Evolutionary conservation across 331 rosid genomes (phyloP), one percentile per base, ranked within the genome.

Genomic region (Malus hybrid): DNA sequence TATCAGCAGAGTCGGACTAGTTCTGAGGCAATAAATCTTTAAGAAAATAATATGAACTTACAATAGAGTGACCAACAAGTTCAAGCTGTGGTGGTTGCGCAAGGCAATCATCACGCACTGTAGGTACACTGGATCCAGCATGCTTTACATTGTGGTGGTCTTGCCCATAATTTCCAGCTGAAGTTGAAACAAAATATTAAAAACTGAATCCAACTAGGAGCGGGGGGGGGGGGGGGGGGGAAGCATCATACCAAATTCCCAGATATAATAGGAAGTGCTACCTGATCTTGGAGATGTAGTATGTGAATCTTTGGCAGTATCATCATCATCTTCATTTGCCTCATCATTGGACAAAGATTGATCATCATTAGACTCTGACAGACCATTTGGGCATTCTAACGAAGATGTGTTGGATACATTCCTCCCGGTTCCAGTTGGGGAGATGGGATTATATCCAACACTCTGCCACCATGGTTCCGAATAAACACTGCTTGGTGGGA

Each of bases 11-110:
- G 56, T 18, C 1, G 20, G 10, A 39, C 44, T 39, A 39, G 44
- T 39, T 8, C 1, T 39, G 44, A 2, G 11, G 44, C 44, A 74
- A 76, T 34, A 28, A 44, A 48, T 28, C 44, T 28, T 27, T 55
- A 44, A 36, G n/a, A 19, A 56, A 56, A 10, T 18, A 42, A 46
- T 72, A 76, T 44, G 34, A 50, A 86, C 97, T 80, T 79, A 94
- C 99, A 79, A 88, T 89, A 77, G 99, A 90, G 81, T 94, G 99
- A 73, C 99, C 97, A 59, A 94, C 89, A 72, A 90, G 99, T 81
- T 94, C 97, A 79, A 94, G 91, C 74, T 87, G 93, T 28, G 96
- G 87, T 29, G 97, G 79, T 78, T 87, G 95, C 2, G 85, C 61
- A 52, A 81, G 82, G 76, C 86, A 70, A 39, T 82, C 95, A 56